These are phyloP conservation scores for Trichoderma polysporum DNA, from an alignment of 2,329 filamentous ascomycete genomes.

Conservation along the genomic window DNA sequence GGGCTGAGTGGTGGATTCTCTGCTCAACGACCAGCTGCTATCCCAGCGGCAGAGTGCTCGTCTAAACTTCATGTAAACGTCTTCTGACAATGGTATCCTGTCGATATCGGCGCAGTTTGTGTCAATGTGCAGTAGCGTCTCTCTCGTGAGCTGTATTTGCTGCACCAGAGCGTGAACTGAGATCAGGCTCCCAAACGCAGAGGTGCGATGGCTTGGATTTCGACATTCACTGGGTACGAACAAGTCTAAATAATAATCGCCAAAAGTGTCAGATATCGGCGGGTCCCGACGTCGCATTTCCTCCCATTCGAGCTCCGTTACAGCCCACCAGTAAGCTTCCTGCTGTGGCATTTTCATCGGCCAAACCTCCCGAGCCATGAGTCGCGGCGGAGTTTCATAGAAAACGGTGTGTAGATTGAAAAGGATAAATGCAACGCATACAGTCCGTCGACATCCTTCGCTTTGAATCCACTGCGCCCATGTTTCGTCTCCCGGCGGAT, in stretches of 20 bases:
- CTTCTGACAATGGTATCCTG: not conserved
- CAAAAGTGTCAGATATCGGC: not conserved
- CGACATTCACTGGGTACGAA: not conserved
- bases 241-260: not conserved
- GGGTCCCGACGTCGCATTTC: not conserved
- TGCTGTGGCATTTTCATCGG: conserved; percentile 9
- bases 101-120: not conserved
- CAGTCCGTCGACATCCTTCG: conserved; percentile 1
- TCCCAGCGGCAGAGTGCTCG: conserved; percentile 13
- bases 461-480: not conserved
- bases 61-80: conserved; percentile 7
- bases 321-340: conserved; percentile 6
- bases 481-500: not conserved
- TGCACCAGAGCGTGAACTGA: conserved; percentile 3
- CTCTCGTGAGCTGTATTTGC: conserved; percentile 17
- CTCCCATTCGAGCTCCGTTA: not conserved
- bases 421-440: not conserved
- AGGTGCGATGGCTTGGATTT: not conserved
- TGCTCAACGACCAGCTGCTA: not conserved
- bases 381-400: conserved; percentile 1
- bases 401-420: not conserved
- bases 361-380: conserved; percentile 10
- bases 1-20: not conserved
- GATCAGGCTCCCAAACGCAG: conserved; percentile 7
- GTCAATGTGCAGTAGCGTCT: not conserved